A percentile compares a stretch with the other conserved stretches of the same genome.
These are phyloP conservation scores for Candida ponderosae DNA, from an alignment of 805 yeast species.

Conservation along the genomic window DNA sequence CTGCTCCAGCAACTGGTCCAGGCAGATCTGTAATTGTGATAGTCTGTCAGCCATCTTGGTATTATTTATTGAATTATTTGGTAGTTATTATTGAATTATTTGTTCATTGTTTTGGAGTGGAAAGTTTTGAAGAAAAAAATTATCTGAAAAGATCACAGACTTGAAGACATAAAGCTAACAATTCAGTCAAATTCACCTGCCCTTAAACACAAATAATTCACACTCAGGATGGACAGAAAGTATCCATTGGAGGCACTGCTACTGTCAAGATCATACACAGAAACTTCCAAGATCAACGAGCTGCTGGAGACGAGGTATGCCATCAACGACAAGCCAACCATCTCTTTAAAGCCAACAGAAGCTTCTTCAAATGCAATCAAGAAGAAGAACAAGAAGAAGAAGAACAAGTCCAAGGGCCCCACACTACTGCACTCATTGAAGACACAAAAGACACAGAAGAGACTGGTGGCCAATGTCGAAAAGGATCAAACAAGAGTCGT, in stretches of 20 bases:
- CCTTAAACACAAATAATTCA: background rate
- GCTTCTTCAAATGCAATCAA: no score
- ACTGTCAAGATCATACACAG: slow-evolving; percentile 11
- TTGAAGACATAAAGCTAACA: no score
- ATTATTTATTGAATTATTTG: background rate
- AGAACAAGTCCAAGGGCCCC: slow-evolving; percentile 8
- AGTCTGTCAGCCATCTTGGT: slow-evolving; percentile 69
- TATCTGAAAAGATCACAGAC: no score
- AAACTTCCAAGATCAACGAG: slow-evolving; percentile 18
- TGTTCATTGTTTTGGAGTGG: background rate
- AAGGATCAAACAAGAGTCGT: slow-evolving; percentile 23
- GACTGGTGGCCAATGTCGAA: slow-evolving; percentile 16
- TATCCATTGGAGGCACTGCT: slow-evolving; percentile 15
- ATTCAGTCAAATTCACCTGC: no score
- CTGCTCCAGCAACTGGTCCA: slow-evolving; percentile 74
- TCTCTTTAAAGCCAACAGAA: slow-evolving; percentile 26
- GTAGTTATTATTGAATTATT: background rate
- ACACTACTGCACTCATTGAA: slow-evolving; percentile 6
- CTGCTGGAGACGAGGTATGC: slow-evolving; percentile 27
- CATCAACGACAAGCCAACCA: slow-evolving; percentile 19
- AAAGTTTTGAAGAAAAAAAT: no score
- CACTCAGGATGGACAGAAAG: slow-evolving; percentile 13
- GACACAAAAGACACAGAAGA: slow-evolving; percentile 9
- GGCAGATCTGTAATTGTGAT: slow-evolving; percentile 82
- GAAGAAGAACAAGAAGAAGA: slow-evolving; percentile 16